Conservation (phyloP, 257 asterid species). For the Echium plantagineum region DNA sequence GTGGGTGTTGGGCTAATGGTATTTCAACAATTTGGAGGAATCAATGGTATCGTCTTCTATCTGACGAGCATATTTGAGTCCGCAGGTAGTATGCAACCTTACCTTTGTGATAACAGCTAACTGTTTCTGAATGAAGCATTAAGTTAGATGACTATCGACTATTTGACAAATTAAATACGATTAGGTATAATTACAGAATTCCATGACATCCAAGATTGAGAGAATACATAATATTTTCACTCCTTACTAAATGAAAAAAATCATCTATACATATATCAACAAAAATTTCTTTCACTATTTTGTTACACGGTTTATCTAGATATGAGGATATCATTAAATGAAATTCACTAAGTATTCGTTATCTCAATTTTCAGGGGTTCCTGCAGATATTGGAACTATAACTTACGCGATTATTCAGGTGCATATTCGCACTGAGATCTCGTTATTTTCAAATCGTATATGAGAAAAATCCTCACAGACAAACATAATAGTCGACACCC, state of each 20-base stretch:
- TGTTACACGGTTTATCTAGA: too few species aligned
- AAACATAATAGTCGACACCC: background rate
- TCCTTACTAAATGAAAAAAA: too few species aligned
- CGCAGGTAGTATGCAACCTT: conserved; percentile 24
- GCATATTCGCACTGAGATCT: conserved; percentile 10
- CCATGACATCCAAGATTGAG: too few species aligned
- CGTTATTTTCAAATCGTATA: background rate
- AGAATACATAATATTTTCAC: too few species aligned
- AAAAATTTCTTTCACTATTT: too few species aligned
- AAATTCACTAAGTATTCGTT: background rate
- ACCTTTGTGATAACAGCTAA: too few species aligned
- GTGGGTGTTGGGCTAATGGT: conserved; percentile 94
- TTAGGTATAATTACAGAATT: too few species aligned
- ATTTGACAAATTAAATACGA: too few species aligned
- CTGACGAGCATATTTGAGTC: conserved; percentile 83
- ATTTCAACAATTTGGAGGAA: conserved; percentile 90
- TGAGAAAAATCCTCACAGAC: background rate
- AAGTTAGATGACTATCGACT: too few species aligned
- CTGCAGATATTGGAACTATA: conserved; percentile 74
- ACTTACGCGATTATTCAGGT: conserved; percentile 80
- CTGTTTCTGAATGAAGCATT: too few species aligned
- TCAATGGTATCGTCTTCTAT: conserved; percentile 83
- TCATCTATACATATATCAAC: too few species aligned
- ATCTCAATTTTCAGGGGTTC: conserved; percentile 44
- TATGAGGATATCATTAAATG: too few species aligned